Conservation (phyloP, 1,284 basidiomycete genomes). For the Trametes pubescens region DNA sequence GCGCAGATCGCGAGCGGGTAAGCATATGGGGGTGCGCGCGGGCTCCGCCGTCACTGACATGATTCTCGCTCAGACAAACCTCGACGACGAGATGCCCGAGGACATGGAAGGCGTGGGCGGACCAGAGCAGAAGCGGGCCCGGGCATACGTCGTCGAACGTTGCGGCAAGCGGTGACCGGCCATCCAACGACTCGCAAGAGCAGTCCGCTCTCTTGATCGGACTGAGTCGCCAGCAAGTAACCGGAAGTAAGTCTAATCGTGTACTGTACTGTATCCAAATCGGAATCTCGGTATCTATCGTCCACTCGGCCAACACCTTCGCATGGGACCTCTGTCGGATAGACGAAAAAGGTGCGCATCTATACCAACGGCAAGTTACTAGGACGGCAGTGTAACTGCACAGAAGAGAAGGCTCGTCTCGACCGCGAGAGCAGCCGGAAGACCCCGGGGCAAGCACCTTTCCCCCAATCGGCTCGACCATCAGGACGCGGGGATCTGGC, state of each 20-base stretch:
- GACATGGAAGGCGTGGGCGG: constrained; percentile 89
- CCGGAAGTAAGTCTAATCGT: constrained; percentile 18
- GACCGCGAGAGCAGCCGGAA: constrained; percentile 15
- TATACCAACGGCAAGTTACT: constrained; percentile 22
- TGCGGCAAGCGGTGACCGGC: constrained; percentile 57
- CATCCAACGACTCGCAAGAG: not conserved
- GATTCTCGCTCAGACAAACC: constrained; percentile 64
- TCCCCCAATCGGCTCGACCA: constrained; percentile 9
- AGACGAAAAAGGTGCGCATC: constrained; percentile 1
- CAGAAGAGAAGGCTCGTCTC: constrained; percentile 21
- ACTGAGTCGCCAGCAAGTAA: constrained; percentile 19
- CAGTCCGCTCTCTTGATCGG: constrained; percentile 16
- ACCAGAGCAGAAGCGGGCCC: constrained; percentile 81
- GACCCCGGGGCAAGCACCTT: constrained; percentile 2
- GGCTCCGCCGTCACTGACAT: not conserved
- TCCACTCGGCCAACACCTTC: constrained; percentile 5
- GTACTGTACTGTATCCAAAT: constrained; percentile 23
- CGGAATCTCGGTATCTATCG: constrained; percentile 17
- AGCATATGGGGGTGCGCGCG: constrained; percentile 41
- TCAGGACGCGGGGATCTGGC: constrained; percentile 17
- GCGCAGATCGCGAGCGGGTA: constrained; percentile 89
- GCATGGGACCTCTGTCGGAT: constrained; percentile 1
- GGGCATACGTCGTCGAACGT: constrained; percentile 74
- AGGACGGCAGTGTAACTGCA: constrained; percentile 22
- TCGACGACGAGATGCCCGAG: constrained; percentile 86